Evolutionary conservation across 768 basidiomycete species (phyloP).

Genomic region (Podaxis carcinomalis): DNA sequence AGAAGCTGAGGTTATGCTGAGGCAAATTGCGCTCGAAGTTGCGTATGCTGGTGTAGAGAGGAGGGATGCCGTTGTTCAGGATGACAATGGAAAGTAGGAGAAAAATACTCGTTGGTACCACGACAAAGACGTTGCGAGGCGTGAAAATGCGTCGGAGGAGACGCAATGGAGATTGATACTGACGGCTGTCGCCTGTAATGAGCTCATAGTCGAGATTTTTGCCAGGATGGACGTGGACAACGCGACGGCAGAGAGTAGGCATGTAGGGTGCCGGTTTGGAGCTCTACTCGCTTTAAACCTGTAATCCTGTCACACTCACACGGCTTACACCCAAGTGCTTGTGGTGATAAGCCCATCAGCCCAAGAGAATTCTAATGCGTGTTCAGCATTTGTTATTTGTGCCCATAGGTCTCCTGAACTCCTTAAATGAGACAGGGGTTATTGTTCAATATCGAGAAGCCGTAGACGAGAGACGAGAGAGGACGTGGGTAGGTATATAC

Average conservation of each 20-base stretch:
- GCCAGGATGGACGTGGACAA: background rate
- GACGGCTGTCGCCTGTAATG: background rate
- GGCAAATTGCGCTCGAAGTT: constrained; percentile 14
- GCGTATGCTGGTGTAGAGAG: constrained; percentile 16
- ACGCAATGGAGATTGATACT: background rate
- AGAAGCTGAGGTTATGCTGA: constrained; percentile 13
- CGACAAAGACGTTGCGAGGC: background rate
- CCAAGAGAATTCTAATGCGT: no score
- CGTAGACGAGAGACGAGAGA: no score
- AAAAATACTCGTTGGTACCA: constrained; percentile 1
- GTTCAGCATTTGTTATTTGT: no score
- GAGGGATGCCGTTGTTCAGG: constrained; percentile 18
- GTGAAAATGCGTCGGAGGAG: background rate
- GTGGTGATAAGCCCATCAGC: no score
- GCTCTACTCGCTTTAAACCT: background rate
- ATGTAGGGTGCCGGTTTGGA: background rate
- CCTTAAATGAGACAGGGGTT: no score
- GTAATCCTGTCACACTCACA: background rate
- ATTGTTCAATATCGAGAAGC: no score
- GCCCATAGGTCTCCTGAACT: no score
- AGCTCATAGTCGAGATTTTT: background rate
- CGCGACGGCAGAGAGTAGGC: background rate
- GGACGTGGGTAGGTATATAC: no score
- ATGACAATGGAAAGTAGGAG: constrained; percentile 12
- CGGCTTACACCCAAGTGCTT: no score